These are phyloP conservation scores for Penicillium brevicompactum DNA, from an alignment of 2,329 filamentous ascomycete genomes.

Conservation along the genomic window DNA sequence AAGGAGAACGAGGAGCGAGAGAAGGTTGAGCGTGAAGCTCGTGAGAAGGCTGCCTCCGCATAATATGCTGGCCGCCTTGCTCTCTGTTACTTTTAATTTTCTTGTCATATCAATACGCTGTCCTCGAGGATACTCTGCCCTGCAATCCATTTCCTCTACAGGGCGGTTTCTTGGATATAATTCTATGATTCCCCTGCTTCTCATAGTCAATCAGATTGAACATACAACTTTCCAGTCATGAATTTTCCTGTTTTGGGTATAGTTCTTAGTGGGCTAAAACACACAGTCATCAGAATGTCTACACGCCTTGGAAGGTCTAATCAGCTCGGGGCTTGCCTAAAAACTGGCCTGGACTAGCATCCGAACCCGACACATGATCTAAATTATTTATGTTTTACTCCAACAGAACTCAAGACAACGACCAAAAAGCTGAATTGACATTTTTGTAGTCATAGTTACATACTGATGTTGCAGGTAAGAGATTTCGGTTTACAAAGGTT, in stretches of 20 bases:
- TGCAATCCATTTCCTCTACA: conserved; percentile 13
- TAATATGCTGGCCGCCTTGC: conserved; percentile 9
- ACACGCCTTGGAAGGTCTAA: no score
- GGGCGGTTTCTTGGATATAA: conserved; percentile 31
- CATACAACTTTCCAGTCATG: not conserved
- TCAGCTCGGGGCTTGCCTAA: no score
- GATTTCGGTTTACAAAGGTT: no score
- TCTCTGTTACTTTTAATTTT: conserved; percentile 5
- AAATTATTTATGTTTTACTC: no score
- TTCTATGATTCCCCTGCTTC: conserved; percentile 34
- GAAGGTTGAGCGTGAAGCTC: conserved; percentile 63
- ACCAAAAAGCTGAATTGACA: no score
- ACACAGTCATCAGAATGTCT: no score
- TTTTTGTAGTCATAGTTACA: no score
- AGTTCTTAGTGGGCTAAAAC: not conserved
- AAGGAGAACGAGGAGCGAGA: conserved; percentile 81
- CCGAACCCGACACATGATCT: no score
- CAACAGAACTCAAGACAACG: no score
- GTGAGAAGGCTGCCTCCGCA: conserved; percentile 39
- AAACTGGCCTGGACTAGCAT: no score
- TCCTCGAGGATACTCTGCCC: conserved; percentile 8
- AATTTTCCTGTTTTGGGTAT: not conserved
- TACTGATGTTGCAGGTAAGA: no score
- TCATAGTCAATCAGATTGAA: conserved; percentile 17
- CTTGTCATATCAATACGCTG: conserved; percentile 8